These are phyloP conservation scores for Stephania cephalantha DNA, from an alignment of 164 flowering plant species.

Conservation along the genomic window DNA sequence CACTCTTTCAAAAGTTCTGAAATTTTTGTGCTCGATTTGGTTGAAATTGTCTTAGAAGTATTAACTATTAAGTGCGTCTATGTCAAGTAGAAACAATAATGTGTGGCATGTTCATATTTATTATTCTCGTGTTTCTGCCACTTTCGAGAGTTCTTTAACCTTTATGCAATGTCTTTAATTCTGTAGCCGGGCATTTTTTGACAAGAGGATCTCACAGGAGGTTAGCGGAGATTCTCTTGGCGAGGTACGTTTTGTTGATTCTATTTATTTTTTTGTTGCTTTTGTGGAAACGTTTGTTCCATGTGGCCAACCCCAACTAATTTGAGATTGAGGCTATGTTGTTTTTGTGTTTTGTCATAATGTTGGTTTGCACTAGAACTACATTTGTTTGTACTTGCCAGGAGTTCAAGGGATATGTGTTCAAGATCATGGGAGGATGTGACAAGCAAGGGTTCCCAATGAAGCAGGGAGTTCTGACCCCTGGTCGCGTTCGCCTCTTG, in stretches of 20 bases:
- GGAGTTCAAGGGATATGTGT: slow-evolving; percentile 41
- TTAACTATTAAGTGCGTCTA: not conserved
- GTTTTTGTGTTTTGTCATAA: not conserved
- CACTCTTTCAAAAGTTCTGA: not conserved
- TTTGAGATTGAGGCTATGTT: too few species aligned
- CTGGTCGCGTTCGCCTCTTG: slow-evolving; percentile 38
- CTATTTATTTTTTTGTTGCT: too few species aligned
- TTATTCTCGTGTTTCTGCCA: not conserved
- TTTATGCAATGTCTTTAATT: not conserved
- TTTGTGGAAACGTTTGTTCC: too few species aligned
- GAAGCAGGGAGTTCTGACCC: slow-evolving; percentile 42
- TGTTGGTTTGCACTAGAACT: not conserved
- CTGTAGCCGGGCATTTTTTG: slow-evolving; percentile 39
- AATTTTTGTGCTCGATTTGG: not conserved
- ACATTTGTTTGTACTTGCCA: slow-evolving; percentile 1
- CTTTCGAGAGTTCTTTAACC: not conserved
- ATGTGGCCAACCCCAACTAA: too few species aligned
- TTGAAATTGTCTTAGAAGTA: not conserved
- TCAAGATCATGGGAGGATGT: slow-evolving; percentile 45
- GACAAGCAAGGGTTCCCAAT: slow-evolving; percentile 46
- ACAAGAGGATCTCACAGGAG: slow-evolving; percentile 52
- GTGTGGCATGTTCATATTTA: not conserved
- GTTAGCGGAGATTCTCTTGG: slow-evolving; percentile 44
- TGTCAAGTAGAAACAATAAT: not conserved
- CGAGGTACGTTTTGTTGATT: slow-evolving; percentile 21